These are phyloP conservation scores for Podospora sp. DNA, from an alignment of 495 filamentous ascomycete genomes.

Conservation along the genomic window DNA sequence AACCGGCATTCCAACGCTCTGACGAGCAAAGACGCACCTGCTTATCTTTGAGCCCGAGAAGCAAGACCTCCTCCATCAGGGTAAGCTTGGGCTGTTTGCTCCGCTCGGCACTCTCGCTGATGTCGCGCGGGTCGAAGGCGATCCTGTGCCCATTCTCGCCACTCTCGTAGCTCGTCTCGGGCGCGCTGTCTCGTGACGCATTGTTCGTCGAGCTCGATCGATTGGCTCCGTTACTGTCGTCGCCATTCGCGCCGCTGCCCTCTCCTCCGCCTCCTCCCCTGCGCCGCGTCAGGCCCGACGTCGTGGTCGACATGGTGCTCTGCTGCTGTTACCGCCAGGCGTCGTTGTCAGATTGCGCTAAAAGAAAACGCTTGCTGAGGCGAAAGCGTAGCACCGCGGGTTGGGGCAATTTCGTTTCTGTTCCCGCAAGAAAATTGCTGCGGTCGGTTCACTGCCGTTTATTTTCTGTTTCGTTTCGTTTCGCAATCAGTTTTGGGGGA, in stretches of 20 bases:
- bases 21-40: constrained; percentile 63
- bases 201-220: constrained; percentile 45
- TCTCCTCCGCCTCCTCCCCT: constrained; percentile 37
- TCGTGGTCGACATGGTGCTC: constrained; percentile 32
- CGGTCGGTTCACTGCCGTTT: background rate
- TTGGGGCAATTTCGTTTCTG: background rate
- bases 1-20: background rate
- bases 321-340: background rate
- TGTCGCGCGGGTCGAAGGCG: constrained; percentile 94
- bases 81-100: constrained; percentile 98
- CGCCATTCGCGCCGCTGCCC: constrained; percentile 24
- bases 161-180: constrained; percentile 90
- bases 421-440: background rate
- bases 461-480: background rate
- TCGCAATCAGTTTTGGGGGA: constrained; percentile 3
- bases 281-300: constrained; percentile 43
- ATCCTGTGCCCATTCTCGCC: constrained; percentile 98
- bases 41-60: constrained; percentile 97
- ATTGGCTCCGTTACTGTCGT: constrained; percentile 37
- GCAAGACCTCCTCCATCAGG: constrained; percentile 94
- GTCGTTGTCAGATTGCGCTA: constrained; percentile 8
- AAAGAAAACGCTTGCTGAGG: background rate
- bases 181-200: constrained; percentile 59
- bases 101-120: constrained; percentile 94
- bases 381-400: background rate